Evolutionary conservation across 2,329 filamentous ascomycete species (phyloP).

Genomic region (Stagonosporopsis vannaccii): DNA sequence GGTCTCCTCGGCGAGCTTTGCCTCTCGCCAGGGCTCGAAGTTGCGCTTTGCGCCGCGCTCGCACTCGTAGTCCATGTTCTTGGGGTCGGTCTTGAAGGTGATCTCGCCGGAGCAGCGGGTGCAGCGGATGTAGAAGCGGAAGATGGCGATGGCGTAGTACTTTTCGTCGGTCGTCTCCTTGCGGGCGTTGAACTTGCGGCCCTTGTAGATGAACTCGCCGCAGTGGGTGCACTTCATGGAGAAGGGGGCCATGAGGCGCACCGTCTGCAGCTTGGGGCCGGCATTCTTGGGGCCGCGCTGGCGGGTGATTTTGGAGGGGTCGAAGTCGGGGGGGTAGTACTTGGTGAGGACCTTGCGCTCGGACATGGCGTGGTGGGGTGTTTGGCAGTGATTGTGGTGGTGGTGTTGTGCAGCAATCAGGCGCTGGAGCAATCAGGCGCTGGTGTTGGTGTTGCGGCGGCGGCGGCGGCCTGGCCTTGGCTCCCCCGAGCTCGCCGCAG

Average conservation of each 20-base stretch:
- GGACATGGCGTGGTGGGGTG: conserved; percentile 66
- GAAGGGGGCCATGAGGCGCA: conserved; percentile 90
- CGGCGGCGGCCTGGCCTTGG: too few species aligned
- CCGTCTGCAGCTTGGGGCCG: conserved; percentile 82
- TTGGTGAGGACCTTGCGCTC: conserved; percentile 81
- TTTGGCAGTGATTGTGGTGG: not conserved
- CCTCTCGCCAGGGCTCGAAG: conserved; percentile 87
- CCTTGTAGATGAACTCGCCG: conserved; percentile 88
- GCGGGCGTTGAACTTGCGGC: conserved; percentile 92
- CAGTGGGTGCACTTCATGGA: conserved; percentile 75
- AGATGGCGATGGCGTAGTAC: conserved; percentile 88
- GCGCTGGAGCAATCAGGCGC: too few species aligned
- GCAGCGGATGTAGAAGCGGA: conserved; percentile 86
- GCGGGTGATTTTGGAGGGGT: conserved; percentile 79
- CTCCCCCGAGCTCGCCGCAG: conserved; percentile 25
- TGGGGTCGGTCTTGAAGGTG: conserved; percentile 92
- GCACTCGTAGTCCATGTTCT: conserved; percentile 88
- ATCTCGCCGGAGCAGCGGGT: conserved; percentile 87
- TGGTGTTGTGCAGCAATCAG: not conserved
- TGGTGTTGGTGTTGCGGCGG: too few species aligned
- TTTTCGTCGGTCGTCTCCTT: conserved; percentile 93
- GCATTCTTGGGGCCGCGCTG: conserved; percentile 72
- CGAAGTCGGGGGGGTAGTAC: conserved; percentile 81
- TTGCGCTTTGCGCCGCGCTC: conserved; percentile 88
- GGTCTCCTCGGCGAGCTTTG: conserved; percentile 74